Evolutionary conservation across 805 yeast genomes (phyloP).

Genomic region (Wickerhamomyces pijperi): DNA sequence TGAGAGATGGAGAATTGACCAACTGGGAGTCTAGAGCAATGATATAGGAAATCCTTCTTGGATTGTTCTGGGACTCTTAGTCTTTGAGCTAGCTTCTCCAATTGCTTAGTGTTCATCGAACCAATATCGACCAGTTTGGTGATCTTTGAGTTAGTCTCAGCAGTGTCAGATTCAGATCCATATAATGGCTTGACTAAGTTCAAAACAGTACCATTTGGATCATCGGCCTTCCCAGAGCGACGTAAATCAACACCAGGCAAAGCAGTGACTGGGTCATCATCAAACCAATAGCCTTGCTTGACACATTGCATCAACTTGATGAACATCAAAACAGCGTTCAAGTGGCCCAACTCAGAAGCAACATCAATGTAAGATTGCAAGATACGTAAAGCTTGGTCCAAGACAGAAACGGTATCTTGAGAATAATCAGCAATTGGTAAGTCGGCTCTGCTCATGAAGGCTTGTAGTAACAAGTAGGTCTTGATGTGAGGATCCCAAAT

Average conservation of each 20-base stretch:
- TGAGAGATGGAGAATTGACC: constrained; percentile 35
- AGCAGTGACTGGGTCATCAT: constrained; percentile 51
- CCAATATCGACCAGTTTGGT: constrained; percentile 9
- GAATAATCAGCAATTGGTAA: constrained; percentile 91
- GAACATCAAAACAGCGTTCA: constrained; percentile 47
- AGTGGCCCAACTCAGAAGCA: constrained; percentile 72
- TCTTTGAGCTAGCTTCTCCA: constrained; percentile 20
- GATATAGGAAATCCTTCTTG: constrained; percentile 37
- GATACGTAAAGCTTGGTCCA: constrained; percentile 91
- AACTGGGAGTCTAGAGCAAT: constrained; percentile 52
- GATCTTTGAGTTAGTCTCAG: background rate
- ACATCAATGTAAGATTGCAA: constrained; percentile 88
- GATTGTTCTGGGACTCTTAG: constrained; percentile 31
- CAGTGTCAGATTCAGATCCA: background rate
- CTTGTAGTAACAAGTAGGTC: constrained; percentile 78
- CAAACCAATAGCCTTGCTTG: constrained; percentile 84
- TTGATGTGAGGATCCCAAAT: constrained; percentile 73
- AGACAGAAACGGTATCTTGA: constrained; percentile 85
- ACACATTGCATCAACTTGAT: constrained; percentile 72
- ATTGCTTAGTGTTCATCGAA: constrained; percentile 25
- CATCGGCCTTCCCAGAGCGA: constrained; percentile 9
- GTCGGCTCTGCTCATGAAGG: constrained; percentile 75
- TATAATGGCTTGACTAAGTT: constrained; percentile 4
- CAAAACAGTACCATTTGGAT: constrained; percentile 10
- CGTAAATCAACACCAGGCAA: constrained; percentile 16